Evolutionary conservation across 2,329 filamentous ascomycete genomes (phyloP), one percentile per base, ranked within the genome.

Genomic region (Penicillium sp.): DNA sequence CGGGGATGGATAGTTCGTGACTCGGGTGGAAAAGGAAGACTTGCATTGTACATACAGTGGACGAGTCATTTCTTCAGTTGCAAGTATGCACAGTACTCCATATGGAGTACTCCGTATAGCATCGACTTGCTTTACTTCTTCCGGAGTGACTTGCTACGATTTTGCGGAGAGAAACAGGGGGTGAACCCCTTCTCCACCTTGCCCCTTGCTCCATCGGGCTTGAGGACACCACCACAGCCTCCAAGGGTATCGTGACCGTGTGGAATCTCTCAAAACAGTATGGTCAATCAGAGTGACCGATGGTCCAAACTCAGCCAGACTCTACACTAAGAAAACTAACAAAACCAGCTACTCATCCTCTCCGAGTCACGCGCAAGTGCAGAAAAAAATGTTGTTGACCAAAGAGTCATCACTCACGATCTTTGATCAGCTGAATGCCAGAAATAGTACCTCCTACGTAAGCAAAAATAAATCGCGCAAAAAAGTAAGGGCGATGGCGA

Each of bases 381-480:
- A 30, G 45, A 54, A 53, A 26, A 49, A 57, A 40, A 22, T 19
- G 19, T 22, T 19, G 42, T 46, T 53, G 19, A 38, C 46, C 25
- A 37, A 43, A 46, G 37, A 53, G 49, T 38, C 16, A 55, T 35
- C 52, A 10, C 7, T 43, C 35, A 33, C 30, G 35, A 37, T 37
- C 13, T 42, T 38, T 46, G 64, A 62, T 65, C 63, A 62, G 63
- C 54, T 60, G 56, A 52, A 59, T 54, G 22, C n/a, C 49, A 49
- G 35, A 16, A 43, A 56, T 40, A 46, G 42, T 51, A 57, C n/a
- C 4, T 30, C 43, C 57, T 61, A 61, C 57, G 64, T 65, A 66
- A 66, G 40, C 38, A 19, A 38, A 64, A 59, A 64, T 55, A 63
- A 68, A 63, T 68, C 60, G 62, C 66, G 67, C 66, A 69, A 61